These are phyloP conservation scores for Epichloe aotearoae DNA, from an alignment of 2,329 filamentous ascomycete genomes.

Conservation along the genomic window DNA sequence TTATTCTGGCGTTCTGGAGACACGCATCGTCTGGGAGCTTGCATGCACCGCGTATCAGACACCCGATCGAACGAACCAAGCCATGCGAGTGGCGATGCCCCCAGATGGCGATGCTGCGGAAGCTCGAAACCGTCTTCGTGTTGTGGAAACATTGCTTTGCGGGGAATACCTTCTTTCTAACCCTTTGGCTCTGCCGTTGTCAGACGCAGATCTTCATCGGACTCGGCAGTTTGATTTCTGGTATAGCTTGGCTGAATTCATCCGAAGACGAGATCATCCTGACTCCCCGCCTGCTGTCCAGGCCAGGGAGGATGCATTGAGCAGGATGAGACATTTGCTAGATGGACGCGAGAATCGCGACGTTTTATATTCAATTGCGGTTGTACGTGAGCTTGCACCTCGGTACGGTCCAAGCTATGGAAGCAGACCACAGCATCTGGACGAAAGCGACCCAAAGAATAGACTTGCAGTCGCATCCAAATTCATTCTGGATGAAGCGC, in stretches of 20 bases:
- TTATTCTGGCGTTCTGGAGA: constrained; percentile 41
- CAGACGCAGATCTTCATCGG: constrained; percentile 38
- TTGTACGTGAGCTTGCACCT: constrained; percentile 61
- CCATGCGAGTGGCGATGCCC: constrained; percentile 25
- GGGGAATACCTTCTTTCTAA: constrained; percentile 52
- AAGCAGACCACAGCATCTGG: constrained; percentile 43
- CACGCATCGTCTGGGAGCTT: constrained; percentile 46
- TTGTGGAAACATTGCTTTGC: constrained; percentile 65
- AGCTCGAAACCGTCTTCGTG: constrained; percentile 55
- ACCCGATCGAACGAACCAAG: constrained; percentile 21
- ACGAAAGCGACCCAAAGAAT: constrained; percentile 53
- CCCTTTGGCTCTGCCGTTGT: constrained; percentile 37
- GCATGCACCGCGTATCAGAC: constrained; percentile 34
- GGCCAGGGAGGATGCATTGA: constrained; percentile 55
- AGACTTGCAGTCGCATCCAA: constrained; percentile 56
- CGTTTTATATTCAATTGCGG: constrained; percentile 77
- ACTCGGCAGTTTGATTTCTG: constrained; percentile 67
- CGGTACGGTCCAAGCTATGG: constrained; percentile 47
- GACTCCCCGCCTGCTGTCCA: constrained; percentile 28
- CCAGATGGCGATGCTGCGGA: constrained; percentile 47
- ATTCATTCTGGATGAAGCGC: constrained; percentile 53
- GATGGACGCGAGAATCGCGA: constrained; percentile 78
- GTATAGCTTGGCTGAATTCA: constrained; percentile 58
- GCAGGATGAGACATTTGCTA: constrained; percentile 54
- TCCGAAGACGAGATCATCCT: constrained; percentile 45